Evolutionary conservation across 805 yeast species (phyloP).

Genomic region (Starmerella vitae): DNA sequence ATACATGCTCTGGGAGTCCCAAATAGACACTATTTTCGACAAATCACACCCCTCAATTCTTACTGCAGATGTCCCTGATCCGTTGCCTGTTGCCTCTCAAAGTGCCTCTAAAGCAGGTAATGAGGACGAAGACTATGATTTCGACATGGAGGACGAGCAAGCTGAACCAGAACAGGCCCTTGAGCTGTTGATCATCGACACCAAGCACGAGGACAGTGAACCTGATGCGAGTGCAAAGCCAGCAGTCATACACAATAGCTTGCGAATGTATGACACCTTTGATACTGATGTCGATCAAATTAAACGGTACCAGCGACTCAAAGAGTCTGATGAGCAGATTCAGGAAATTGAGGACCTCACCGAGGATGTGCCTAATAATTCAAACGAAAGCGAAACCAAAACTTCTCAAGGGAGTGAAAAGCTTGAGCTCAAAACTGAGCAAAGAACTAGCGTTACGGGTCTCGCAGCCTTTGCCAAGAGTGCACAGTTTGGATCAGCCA

Average conservation of each 20-base stretch:
- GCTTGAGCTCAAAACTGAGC: constrained; percentile 5
- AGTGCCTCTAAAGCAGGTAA: constrained; percentile 15
- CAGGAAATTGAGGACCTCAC: constrained; percentile 19
- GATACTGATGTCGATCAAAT: constrained; percentile 62
- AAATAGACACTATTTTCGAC: constrained; percentile 2
- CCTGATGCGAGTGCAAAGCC: constrained; percentile 15
- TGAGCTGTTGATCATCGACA: constrained; percentile 11
- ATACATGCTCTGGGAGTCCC: constrained; percentile 30
- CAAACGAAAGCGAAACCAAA: neutral
- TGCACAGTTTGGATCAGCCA: constrained; percentile 57
- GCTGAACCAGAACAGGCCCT: constrained; percentile 19
- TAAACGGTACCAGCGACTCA: constrained; percentile 59
- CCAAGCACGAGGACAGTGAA: constrained; percentile 17
- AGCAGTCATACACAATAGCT: constrained; percentile 34
- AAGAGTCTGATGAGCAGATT: constrained; percentile 63
- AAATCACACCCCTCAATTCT: no score
- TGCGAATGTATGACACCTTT: constrained; percentile 50
- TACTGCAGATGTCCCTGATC: neutral
- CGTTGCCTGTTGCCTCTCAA: neutral
- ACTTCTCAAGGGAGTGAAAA: constrained; percentile 6
- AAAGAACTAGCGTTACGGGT: constrained; percentile 13
- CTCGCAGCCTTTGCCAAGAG: constrained; percentile 19
- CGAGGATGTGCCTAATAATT: constrained; percentile 9
- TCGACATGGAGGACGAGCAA: constrained; percentile 22
- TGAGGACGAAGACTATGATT: constrained; percentile 31